These are phyloP conservation scores for Paraconiothyrium sp. DNA, from an alignment of 2,329 filamentous ascomycete species.

Conservation along the genomic window DNA sequence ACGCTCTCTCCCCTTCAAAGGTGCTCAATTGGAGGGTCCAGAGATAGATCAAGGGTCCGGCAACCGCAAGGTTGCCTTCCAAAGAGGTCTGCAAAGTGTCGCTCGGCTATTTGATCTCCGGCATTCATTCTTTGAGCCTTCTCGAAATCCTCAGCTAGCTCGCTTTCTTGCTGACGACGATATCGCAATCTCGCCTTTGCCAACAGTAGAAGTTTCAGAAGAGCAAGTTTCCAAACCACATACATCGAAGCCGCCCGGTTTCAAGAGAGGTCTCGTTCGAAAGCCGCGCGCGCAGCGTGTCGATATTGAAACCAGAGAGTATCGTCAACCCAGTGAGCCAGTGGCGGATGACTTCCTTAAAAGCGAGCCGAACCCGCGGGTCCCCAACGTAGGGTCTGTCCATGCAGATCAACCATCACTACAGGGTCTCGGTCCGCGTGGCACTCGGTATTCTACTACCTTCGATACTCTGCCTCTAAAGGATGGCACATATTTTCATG, in stretches of 20 bases:
- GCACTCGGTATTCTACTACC: conserved; percentile 60
- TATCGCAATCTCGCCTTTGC: conserved; percentile 29
- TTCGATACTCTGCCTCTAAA: conserved; percentile 63
- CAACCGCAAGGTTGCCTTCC: conserved; percentile 52
- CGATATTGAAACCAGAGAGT: conserved; percentile 57
- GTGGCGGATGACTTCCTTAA: conserved; percentile 28
- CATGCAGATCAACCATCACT: conserved; percentile 29
- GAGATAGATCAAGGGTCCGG: conserved; percentile 49
- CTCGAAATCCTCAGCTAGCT: conserved; percentile 40
- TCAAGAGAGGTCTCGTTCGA: conserved; percentile 34
- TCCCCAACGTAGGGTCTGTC: conserved; percentile 11
- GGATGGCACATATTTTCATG: conserved; percentile 64
- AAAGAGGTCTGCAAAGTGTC: conserved; percentile 39
- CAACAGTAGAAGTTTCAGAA: conserved; percentile 28
- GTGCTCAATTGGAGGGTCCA: conserved; percentile 55
- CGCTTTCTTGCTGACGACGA: conserved; percentile 47
- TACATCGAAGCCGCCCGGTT: conserved; percentile 15
- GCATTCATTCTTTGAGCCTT: conserved; percentile 20
- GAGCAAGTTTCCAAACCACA: conserved; percentile 17
- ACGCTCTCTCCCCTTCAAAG: conserved; percentile 32
- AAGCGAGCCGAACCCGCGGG: not conserved
- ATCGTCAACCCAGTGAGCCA: conserved; percentile 56
- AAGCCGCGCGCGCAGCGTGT: conserved; percentile 58
- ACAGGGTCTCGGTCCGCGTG: conserved; percentile 59
- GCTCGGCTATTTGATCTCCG: conserved; percentile 37